Evolutionary conservation across 371 early-diverging fungal species (phyloP).

Genomic region (Ecytonucleospora hepatopenaei): DNA sequence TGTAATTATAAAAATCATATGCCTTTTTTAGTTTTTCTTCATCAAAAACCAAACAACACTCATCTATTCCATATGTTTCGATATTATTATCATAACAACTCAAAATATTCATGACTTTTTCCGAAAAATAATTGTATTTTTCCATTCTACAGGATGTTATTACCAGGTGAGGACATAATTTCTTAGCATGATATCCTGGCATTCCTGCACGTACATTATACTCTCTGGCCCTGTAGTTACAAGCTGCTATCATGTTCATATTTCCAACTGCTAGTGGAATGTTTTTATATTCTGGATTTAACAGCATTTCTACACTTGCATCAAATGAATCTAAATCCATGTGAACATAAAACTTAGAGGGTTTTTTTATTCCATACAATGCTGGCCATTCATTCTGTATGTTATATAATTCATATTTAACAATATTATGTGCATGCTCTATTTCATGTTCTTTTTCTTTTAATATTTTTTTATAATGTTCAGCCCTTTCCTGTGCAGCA

Average conservation of each 20-base stretch:
- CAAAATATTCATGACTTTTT: constrained; percentile 32
- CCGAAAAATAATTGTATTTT: constrained; percentile 59
- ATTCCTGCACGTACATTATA: constrained; percentile 66
- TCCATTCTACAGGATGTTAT: constrained; percentile 67
- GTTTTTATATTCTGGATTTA: constrained; percentile 60
- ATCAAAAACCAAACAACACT: constrained; percentile 32
- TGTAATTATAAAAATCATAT: background rate
- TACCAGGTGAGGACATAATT: constrained; percentile 60
- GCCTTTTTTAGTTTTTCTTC: constrained; percentile 24
- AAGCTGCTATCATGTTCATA: constrained; percentile 59
- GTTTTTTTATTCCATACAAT: constrained; percentile 2
- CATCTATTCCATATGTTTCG: constrained; percentile 47
- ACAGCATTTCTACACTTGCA: constrained; percentile 65
- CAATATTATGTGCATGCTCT: background rate
- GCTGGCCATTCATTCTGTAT: constrained; percentile 24
- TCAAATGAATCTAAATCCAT: constrained; percentile 84
- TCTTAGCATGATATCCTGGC: constrained; percentile 60
- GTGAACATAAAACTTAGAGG: constrained; percentile 56
- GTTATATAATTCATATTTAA: background rate
- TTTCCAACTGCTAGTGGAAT: constrained; percentile 50
- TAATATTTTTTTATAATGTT: background rate
- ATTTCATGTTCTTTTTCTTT: background rate
- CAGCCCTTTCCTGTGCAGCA: constrained; percentile 8
- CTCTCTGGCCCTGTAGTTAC: constrained; percentile 66
- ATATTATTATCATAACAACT: constrained; percentile 25